Evolutionary conservation across 1,139 yeast genomes (phyloP).

Genomic region (Geotrichum siamense): DNA sequence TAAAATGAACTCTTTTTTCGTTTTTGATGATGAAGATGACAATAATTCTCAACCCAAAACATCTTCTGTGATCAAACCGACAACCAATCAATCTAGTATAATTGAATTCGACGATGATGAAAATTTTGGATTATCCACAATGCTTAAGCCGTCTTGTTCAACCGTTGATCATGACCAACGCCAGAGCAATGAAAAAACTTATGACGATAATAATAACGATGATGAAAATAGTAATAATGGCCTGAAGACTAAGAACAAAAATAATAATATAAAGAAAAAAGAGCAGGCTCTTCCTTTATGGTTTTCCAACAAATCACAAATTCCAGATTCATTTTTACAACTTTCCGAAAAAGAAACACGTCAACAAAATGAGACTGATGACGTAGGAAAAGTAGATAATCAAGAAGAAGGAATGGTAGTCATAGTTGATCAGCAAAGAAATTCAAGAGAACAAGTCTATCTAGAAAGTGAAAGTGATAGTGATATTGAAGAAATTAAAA

Average conservation of each 20-base stretch:
- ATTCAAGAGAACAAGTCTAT: conserved; percentile 9
- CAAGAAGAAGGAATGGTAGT: conserved; percentile 38
- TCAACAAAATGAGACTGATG: neutral
- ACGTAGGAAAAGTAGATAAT: conserved; percentile 26
- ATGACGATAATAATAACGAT: too few relatives aligned
- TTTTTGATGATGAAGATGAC: conserved; percentile 11
- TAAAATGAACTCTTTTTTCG: conserved; percentile 9
- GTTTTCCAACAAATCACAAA: conserved; percentile 7
- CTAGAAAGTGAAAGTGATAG: conserved; percentile 21
- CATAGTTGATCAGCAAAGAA: conserved; percentile 2
- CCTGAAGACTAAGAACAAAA: too few relatives aligned
- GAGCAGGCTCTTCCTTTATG: conserved; percentile 7
- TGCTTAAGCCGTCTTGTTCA: too few relatives aligned
- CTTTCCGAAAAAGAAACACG: neutral
- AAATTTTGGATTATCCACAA: too few relatives aligned
- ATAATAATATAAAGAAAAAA: neutral
- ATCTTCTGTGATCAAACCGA: neutral
- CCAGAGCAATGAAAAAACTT: too few relatives aligned
- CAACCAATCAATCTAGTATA: neutral
- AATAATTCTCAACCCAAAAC: neutral
- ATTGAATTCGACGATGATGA: conserved; percentile 5
- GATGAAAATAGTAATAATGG: too few relatives aligned
- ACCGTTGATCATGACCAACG: neutral
- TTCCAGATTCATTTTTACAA: neutral
- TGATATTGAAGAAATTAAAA: conserved; percentile 7